These are phyloP conservation scores for Cladosporium sp. DNA, from an alignment of 2,329 filamentous ascomycete genomes.

Conservation along the genomic window DNA sequence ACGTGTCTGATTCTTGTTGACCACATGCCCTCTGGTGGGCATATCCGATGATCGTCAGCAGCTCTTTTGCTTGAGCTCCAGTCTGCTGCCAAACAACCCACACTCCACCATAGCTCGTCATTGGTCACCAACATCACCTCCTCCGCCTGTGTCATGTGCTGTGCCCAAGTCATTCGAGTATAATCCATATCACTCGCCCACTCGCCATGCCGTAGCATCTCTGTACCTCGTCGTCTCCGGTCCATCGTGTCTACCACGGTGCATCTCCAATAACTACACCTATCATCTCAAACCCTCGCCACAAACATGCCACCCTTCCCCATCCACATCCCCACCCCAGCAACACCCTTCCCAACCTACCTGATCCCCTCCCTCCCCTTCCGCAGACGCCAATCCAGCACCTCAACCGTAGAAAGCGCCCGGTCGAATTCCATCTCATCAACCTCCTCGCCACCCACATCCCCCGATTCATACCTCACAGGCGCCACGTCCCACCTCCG, in stretches of 20 bases:
- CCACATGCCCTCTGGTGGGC: too few relatives aligned
- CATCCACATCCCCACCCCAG: constrained; percentile 26
- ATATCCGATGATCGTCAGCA: too few relatives aligned
- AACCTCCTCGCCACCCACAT: constrained; percentile 15
- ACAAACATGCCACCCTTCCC: constrained; percentile 19
- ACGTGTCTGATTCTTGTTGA: too few relatives aligned
- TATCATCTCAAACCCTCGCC: neutral
- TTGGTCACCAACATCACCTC: neutral
- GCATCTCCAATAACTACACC: neutral
- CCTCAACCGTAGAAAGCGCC: constrained; percentile 32
- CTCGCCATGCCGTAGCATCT: neutral
- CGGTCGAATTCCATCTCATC: constrained; percentile 26
- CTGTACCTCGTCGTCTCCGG: neutral
- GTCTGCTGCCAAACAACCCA: too few relatives aligned
- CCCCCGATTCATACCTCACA: constrained; percentile 35
- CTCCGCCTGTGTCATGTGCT: constrained; percentile 8
- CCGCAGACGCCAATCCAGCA: constrained; percentile 40
- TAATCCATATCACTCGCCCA: neutral
- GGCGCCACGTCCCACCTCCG: constrained; percentile 52
- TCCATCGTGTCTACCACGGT: neutral
- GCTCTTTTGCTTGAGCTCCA: too few relatives aligned
- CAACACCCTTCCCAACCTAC: constrained; percentile 47
- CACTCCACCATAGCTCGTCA: too few relatives aligned
- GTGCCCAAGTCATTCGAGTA: neutral
- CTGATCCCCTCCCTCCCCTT: constrained; percentile 47